These are phyloP conservation scores for Naematelia encephala DNA, from an alignment of 768 basidiomycete genomes.

Conservation along the genomic window DNA sequence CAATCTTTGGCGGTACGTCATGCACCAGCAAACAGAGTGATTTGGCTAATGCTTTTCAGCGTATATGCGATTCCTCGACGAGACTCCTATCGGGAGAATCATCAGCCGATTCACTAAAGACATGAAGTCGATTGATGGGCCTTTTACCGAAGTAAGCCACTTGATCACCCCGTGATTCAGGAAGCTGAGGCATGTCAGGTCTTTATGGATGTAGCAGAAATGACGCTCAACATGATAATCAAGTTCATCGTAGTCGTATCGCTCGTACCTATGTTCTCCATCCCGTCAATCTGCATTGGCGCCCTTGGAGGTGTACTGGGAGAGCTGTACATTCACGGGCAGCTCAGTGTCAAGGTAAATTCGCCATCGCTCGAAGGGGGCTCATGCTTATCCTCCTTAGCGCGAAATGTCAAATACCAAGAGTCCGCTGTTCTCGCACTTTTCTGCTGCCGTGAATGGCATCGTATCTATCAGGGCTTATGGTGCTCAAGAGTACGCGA, in stretches of 20 bases:
- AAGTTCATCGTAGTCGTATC: constrained; percentile 44
- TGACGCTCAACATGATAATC: constrained; percentile 35
- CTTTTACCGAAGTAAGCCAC: constrained; percentile 36
- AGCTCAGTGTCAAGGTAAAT: constrained; percentile 57
- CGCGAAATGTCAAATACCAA: constrained; percentile 59
- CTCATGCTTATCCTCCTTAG: constrained; percentile 11
- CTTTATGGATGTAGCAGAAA: constrained; percentile 34
- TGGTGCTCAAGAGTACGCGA: constrained; percentile 55
- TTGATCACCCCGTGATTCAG: neutral
- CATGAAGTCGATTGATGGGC: constrained; percentile 43
- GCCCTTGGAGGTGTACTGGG: constrained; percentile 56
- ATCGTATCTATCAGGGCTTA: constrained; percentile 63
- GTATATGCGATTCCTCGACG: constrained; percentile 41
- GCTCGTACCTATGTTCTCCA: constrained; percentile 42
- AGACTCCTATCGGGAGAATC: constrained; percentile 44
- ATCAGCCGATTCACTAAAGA: constrained; percentile 49
- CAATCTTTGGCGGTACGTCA: constrained; percentile 31
- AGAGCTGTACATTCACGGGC: constrained; percentile 59
- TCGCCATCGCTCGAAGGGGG: neutral
- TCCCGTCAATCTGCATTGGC: constrained; percentile 39
- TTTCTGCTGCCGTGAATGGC: constrained; percentile 62
- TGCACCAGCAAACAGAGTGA: too few species aligned
- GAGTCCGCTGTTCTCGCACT: constrained; percentile 57
- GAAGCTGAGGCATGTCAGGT: constrained; percentile 19
- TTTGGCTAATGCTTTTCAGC: constrained; percentile 5